Conservation (phyloP, 257 asterid species). For the Linaria vulgaris region DNA sequence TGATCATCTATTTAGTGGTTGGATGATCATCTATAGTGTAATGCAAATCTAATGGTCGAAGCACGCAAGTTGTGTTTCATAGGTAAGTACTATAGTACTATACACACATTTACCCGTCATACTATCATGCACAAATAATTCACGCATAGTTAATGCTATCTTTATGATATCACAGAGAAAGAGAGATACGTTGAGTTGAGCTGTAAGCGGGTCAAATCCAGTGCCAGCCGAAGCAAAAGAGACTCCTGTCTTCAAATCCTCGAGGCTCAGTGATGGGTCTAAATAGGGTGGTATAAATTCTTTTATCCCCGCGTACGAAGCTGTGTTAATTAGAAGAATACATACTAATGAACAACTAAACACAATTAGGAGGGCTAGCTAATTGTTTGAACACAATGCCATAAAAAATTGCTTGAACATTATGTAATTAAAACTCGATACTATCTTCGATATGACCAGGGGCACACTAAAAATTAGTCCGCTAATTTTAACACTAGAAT, state of each 20-base stretch:
- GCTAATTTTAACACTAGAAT: too few species aligned
- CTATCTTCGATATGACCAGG: too few species aligned
- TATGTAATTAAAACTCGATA: too few species aligned
- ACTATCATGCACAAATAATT: background rate
- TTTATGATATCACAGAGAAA: background rate
- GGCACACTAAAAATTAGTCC: too few species aligned
- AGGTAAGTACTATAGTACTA: too few species aligned
- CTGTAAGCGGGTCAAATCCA: constrained; percentile 42
- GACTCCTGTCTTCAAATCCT: constrained; percentile 73
- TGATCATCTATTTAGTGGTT: background rate
- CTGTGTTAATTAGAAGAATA: constrained; percentile 30
- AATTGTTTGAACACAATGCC: too few species aligned
- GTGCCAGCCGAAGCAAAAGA: constrained; percentile 74
- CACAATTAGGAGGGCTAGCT: too few species aligned
- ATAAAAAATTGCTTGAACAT: too few species aligned
- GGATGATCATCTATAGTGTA: background rate
- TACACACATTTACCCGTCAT: too few species aligned
- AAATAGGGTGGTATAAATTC: constrained; percentile 72
- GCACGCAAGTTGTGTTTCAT: too few species aligned
- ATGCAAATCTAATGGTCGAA: too few species aligned
- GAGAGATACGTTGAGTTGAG: background rate
- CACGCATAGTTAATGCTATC: too few species aligned
- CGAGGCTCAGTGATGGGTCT: constrained; percentile 56
- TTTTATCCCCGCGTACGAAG: constrained; percentile 52
- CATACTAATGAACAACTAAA: background rate